phyloP scores from a whole-genome alignment of 345 rosid species.

The Citrus australasica region DNA sequence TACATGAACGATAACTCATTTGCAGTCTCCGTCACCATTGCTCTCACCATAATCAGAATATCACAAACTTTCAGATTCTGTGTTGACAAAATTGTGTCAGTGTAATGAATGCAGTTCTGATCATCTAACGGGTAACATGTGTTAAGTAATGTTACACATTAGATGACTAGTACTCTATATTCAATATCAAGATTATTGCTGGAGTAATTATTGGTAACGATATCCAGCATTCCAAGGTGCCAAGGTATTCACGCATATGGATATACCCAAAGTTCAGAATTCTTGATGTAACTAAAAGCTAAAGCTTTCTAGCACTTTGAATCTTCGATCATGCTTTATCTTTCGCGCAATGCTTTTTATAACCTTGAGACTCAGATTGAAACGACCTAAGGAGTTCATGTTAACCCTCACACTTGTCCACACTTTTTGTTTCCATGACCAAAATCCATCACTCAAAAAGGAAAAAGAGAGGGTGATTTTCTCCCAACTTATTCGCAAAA shows the following conservation, averaged over 20 bases:
- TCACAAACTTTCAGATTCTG: background rate
- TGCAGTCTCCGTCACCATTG: background rate
- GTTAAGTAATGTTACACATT: no score
- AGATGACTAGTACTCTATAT: no score
- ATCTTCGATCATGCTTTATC: background rate
- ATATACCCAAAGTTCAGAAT: no score
- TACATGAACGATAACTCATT: background rate
- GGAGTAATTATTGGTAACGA: no score
- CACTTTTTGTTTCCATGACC: background rate
- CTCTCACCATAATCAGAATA: background rate
- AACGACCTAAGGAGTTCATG: background rate
- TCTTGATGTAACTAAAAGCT: no score
- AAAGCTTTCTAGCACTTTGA: no score
- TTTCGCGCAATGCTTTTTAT: background rate
- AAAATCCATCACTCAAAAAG: background rate
- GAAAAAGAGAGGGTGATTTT: background rate
- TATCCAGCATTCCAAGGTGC: no score
- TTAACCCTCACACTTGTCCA: background rate
- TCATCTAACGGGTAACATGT: no score
- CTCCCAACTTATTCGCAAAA: background rate
- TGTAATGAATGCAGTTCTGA: no score
- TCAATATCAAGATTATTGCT: no score
- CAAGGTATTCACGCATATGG: no score
- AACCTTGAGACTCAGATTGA: background rate
- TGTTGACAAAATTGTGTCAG: no score